Evolutionary conservation across 2,329 filamentous ascomycete species (phyloP).

Genomic region (Colletotrichum chlorophyti): DNA sequence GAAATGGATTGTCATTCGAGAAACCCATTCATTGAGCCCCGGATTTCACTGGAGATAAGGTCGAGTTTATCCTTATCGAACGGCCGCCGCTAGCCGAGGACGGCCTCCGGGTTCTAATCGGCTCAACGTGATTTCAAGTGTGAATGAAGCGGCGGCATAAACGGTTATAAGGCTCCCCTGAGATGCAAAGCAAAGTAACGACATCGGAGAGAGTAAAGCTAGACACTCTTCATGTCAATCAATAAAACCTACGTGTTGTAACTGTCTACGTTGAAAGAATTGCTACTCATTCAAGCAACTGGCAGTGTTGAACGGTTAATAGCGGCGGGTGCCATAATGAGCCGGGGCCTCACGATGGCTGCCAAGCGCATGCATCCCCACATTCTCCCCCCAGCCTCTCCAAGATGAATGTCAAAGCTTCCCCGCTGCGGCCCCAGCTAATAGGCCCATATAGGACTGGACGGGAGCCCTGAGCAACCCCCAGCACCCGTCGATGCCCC

Average conservation of each 20-base stretch:
- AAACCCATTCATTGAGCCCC: not conserved
- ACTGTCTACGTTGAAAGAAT: too few species aligned
- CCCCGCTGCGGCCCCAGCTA: constrained; percentile 25
- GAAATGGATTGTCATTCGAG: too few species aligned
- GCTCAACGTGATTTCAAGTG: not conserved
- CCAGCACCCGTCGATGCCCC: not conserved
- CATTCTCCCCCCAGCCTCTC: constrained; percentile 16
- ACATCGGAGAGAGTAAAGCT: too few species aligned
- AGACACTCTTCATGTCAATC: too few species aligned
- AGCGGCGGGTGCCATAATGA: too few species aligned
- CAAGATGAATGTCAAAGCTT: constrained; percentile 13
- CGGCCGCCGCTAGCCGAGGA: constrained; percentile 23
- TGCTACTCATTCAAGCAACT: too few species aligned
- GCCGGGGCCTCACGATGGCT: too few species aligned
- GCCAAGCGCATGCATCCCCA: constrained; percentile 21
- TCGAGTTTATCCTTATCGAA: constrained; percentile 6
- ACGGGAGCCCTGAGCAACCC: not conserved
- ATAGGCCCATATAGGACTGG: constrained; percentile 8
- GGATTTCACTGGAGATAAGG: constrained; percentile 15
- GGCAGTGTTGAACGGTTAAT: too few species aligned
- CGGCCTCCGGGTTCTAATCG: constrained; percentile 2
- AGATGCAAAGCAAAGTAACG: too few species aligned
- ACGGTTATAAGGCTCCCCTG: too few species aligned
- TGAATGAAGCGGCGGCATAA: too few species aligned
- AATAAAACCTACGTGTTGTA: too few species aligned